Evolutionary conservation across 805 yeast species (phyloP).

Genomic region (Nakazawaea wickerhamii): DNA sequence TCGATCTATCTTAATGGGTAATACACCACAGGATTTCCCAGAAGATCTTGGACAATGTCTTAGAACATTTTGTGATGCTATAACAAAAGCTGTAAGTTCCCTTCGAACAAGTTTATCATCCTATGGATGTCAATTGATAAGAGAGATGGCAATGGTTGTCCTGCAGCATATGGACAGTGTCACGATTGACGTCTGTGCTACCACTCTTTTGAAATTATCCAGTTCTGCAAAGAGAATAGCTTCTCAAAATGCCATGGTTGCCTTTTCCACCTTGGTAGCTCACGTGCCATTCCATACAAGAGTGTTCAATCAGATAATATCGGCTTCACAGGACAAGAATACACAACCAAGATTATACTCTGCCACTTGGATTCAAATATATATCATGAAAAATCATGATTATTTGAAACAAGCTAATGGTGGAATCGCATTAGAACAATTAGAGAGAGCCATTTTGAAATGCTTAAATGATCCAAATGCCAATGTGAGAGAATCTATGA

Average conservation of each 20-base stretch:
- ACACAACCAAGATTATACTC: conserved; percentile 65
- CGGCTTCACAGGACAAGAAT: conserved; percentile 62
- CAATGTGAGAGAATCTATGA: conserved; percentile 67
- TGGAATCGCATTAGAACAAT: conserved; percentile 29
- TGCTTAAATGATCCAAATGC: conserved; percentile 79
- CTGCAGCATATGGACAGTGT: conserved; percentile 35
- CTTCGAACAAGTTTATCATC: conserved; percentile 78
- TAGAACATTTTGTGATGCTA: conserved; percentile 46
- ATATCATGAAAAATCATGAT: conserved; percentile 46
- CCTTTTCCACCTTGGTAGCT: conserved; percentile 49
- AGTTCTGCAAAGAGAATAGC: conserved; percentile 61
- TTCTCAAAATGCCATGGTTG: conserved; percentile 50
- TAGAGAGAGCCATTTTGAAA: conserved; percentile 47
- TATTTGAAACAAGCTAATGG: conserved; percentile 24
- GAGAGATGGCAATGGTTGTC: conserved; percentile 52
- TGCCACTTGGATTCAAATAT: conserved; percentile 63
- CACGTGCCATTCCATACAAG: conserved; percentile 50
- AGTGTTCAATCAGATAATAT: conserved; percentile 41
- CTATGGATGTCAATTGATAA: conserved; percentile 70
- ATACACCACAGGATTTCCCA: conserved; percentile 33
- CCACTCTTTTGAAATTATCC: conserved; percentile 46
- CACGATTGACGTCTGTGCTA: conserved; percentile 43
- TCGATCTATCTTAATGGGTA: conserved; percentile 59
- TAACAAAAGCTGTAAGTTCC: conserved; percentile 62
- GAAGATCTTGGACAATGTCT: conserved; percentile 27